Evolutionary conservation across 306 rosid genomes (phyloP), one percentile per base, ranked within the genome.

Genomic region (Alnus glutinosa): DNA sequence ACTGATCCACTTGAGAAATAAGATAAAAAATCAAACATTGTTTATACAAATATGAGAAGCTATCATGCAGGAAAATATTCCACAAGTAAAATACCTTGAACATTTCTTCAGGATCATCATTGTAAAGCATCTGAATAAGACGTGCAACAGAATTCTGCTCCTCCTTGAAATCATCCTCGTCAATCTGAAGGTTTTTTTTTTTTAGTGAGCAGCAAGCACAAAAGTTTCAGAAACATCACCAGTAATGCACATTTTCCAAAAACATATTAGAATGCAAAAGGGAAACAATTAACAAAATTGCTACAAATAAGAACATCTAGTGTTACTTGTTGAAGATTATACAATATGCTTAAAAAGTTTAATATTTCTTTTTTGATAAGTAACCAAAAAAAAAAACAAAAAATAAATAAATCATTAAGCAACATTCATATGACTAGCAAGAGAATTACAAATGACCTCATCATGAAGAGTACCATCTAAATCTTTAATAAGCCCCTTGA

Each of bases 111-210:
- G 92, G 84, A 78, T 96, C 92, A 28, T 96, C 99, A 82, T 92
- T 96, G 79, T 80, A 83, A 70, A 96, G 84, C 98, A 96, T 90
- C 92, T 91, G 99, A 76, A 96, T 91, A 71, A 93, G 97, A 32
- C 98, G 96, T 19, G 99, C 83, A 79, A 91, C 94, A 83, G 97
- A 91, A 86, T 91, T 91, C 80, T 93, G 99, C 86, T 96, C 98
- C 90, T 96, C 99, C 68, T 89, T 87, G 89, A 96, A 96, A 87
- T 96, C 99, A 47, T 96, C 99, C 89, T 96, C 99, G 78, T 96
- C 99, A 80, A 90, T 52, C 99, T 91, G 78, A 42, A 14, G 15
- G 64, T 52, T 49, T 49, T 49, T 48, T 48, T 9, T 12, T 12
- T 12, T 12, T 3, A 62, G n/a, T 37, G 28, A 14, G 12, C 4